Evolutionary conservation across 208 protist genomes (phyloP), one percentile per base, ranked within the genome.

Genomic region (Trypanosoma platydactyli): DNA sequence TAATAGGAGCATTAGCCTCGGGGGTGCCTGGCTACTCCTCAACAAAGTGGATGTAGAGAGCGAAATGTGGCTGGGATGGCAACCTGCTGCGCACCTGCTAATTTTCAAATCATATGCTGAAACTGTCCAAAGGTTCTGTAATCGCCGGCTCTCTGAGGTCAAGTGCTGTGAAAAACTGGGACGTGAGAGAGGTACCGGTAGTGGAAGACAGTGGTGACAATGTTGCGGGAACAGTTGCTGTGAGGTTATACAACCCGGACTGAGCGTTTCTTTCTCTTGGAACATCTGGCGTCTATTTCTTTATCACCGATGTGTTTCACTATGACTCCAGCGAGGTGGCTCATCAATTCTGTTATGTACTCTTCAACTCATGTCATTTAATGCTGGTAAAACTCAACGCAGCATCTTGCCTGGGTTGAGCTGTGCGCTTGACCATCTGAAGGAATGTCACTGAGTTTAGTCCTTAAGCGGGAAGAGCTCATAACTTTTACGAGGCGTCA

Each of bases 361-460:
- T 92, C 30, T 83, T 81, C n/a, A 46, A 81, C 29, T 79, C 73
- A 20, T 92, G 86, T 83, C 83, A 89, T 53, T 69, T 89, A 35
- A 92, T 92, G 86, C 88, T 83, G 7, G 86, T 92, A 30, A 89
- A 89, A 40, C 80, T 92, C 25, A 92, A 81, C 77, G 88, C 83
- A 68, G 80, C 83, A 27, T 77, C 73, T n/a, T 92, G 86, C 73
- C 76, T 92, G 20, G 79, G 84, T 65, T 92, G 83, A 83, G 86
- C 78, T 1, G 70, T 83, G 13, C 75, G 78, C 60, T 58, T 92
- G 46, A 88, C 81, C n/a, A 77, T 81, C 18, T 92, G 84, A 66
- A 71, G 54, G 48, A 76, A 54, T 12, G 81, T 92, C 0, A 73
- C 67, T 22, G 73, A 89, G 60, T 82, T 92, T 44, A 81, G 88